phyloP scores from a whole-genome alignment of 2,329 filamentous ascomycete genomes.

The Fusarium stilboides region DNA sequence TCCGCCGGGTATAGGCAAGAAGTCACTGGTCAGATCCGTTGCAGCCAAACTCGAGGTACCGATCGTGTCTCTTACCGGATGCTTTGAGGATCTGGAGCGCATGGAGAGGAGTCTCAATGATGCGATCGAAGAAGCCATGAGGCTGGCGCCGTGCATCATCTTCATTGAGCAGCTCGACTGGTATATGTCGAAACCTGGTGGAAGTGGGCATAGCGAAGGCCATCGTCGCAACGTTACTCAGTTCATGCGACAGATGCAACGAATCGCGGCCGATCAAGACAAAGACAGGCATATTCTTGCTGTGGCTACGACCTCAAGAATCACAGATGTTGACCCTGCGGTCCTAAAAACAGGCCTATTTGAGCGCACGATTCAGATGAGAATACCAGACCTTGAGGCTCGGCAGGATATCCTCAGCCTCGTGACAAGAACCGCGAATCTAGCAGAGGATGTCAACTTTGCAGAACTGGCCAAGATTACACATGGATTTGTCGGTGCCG shows the following conservation, averaged over 20 bases:
- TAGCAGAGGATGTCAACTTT: constrained; percentile 82
- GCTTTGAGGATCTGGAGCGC: constrained; percentile 58
- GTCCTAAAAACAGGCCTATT: constrained; percentile 83
- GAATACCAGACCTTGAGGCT: constrained; percentile 84
- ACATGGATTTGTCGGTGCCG: constrained; percentile 93
- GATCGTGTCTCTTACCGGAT: constrained; percentile 70
- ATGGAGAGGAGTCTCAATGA: constrained; percentile 58
- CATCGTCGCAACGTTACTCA: constrained; percentile 89
- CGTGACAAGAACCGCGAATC: constrained; percentile 75
- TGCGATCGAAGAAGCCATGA: constrained; percentile 81
- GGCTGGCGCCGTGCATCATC: constrained; percentile 87
- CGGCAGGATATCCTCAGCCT: constrained; percentile 84
- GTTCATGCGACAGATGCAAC: constrained; percentile 89
- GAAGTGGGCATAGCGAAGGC: constrained; percentile 88
- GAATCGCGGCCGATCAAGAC: constrained; percentile 79
- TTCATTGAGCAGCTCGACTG: constrained; percentile 92
- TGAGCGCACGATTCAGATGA: constrained; percentile 87
- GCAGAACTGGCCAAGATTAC: constrained; percentile 83
- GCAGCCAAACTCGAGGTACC: constrained; percentile 81
- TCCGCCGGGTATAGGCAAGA: constrained; percentile 86
- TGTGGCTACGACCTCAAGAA: constrained; percentile 90
- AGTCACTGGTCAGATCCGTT: constrained; percentile 80
- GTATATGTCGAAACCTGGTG: constrained; percentile 84
- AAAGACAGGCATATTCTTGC: constrained; percentile 85
- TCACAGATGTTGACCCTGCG: constrained; percentile 87